Evolutionary conservation across 306 rosid species (phyloP), one percentile per base, ranked within the genome.

Genomic region (Glycyrrhiza uralensis): DNA sequence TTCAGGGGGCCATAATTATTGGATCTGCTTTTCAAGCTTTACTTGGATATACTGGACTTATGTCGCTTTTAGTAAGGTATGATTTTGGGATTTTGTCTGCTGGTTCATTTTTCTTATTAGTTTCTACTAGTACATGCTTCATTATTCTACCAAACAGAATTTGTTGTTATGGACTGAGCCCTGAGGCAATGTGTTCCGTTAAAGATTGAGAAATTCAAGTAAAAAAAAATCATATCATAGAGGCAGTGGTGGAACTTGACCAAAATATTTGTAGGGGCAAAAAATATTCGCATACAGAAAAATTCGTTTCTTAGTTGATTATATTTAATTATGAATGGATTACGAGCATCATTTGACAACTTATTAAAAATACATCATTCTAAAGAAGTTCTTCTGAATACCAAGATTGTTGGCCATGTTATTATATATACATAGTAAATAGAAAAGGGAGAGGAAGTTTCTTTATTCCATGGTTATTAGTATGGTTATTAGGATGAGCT

Each of bases 1-100:
- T 95, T 72, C 99, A 95, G 83, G 99, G 99, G 60, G 97, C 97
- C 69, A 68, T 91, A 82, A 95, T 95, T 66, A 88, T 91, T 68
- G 90, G 89, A 61, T 89, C 99, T 22, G 82, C 97, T 49, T 95
- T 95, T 84, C 97, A 95, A 85, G 81, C 92, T 60, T 57, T 95
- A 67, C 90, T 95, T 62, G 99, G 99, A 80, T 95, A 95, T 84
- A 85, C 86, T 69, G 99, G 99, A 79, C 84, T 95, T 70, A 89
- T 95, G 96, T 89, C 99, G 7, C 69, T 95, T 11, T 71, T 95
- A 81, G 79, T 80, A 72, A 91, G 97, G 99, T 95, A 86, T 74
- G 74, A 19, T 55, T 44, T 49, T 30, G 62, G 66, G 46, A 51
- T 61, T 55, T 79, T 72, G 20, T 9, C 12, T 65, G 50, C 66